Evolutionary conservation across 108 stramenopile species (phyloP).

Genomic region (Chaetoceros tenuissimus): DNA sequence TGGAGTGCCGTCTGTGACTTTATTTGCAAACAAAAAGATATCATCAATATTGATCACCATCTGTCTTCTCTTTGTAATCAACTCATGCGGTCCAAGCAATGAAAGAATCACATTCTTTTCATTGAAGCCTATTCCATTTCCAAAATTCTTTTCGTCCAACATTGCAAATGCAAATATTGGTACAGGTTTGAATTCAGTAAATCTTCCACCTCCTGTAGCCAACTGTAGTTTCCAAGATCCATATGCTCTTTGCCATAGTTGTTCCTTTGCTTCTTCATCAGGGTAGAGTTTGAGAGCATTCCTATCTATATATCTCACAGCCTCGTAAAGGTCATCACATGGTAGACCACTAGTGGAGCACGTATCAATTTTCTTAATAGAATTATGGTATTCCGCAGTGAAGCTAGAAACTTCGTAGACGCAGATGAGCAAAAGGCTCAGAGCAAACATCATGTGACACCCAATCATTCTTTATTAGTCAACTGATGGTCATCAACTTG

Average conservation of each 20-base stretch:
- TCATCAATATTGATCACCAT: conserved; percentile 55
- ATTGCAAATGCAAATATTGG: conserved; percentile 63
- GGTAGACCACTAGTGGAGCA: conserved; percentile 28
- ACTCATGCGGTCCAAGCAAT: conserved; percentile 42
- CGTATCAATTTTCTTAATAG: conserved; percentile 38
- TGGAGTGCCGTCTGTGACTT: conserved; percentile 32
- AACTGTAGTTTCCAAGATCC: conserved; percentile 54
- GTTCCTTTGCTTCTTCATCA: conserved; percentile 22
- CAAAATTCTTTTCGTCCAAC: conserved; percentile 48
- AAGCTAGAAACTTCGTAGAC: too few species aligned
- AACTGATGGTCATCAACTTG: too few species aligned
- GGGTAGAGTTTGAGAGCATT: conserved; percentile 44
- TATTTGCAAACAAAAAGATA: conserved; percentile 31
- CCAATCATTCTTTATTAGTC: too few species aligned
- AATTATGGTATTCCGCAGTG: conserved; percentile 27
- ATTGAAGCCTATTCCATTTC: conserved; percentile 49
- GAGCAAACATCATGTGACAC: too few species aligned
- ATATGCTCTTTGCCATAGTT: conserved; percentile 40
- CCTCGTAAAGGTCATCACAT: conserved; percentile 33
- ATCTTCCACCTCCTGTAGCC: conserved; percentile 44
- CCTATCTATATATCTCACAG: conserved; percentile 49
- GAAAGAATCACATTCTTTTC: conserved; percentile 34
- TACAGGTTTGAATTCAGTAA: conserved; percentile 38
- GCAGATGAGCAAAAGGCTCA: too few species aligned
- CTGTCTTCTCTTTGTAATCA: conserved; percentile 31